These are phyloP conservation scores for Stropharia rugosoannulata DNA, from an alignment of 768 basidiomycete species.

Conservation along the genomic window DNA sequence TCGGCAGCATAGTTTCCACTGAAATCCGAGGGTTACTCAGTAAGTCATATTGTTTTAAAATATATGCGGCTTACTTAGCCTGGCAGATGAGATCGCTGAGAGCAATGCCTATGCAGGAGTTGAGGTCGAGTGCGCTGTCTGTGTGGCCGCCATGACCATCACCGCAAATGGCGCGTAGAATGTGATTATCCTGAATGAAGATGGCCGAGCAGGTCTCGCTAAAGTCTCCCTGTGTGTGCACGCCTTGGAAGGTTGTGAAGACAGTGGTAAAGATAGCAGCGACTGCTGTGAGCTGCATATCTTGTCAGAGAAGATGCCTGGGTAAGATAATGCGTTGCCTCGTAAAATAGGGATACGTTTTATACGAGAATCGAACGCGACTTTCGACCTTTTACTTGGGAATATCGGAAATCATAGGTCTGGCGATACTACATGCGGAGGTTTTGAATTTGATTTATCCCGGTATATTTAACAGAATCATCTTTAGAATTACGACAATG, in stretches of 20 bases:
- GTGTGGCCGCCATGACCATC: slow-evolving; percentile 3
- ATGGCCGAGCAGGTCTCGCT: neutral
- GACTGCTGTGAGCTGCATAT: neutral
- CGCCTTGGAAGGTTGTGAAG: neutral
- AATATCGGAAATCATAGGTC: no score
- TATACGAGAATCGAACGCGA: no score
- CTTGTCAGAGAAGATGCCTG: no score
- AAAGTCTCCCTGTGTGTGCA: neutral
- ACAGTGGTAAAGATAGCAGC: neutral
- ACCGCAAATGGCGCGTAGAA: neutral
- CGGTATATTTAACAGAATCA: neutral
- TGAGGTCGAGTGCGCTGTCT: slow-evolving; percentile 2
- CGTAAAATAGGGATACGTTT: no score
- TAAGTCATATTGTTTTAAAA: no score
- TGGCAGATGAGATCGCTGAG: slow-evolving; percentile 4
- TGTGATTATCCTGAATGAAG: slow-evolving; percentile 1
- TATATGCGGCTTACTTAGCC: neutral
- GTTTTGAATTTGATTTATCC: neutral
- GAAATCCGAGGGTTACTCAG: neutral
- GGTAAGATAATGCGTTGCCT: no score
- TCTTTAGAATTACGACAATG: no score
- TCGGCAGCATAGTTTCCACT: slow-evolving; percentile 8
- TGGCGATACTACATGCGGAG: no score
- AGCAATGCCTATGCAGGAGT: slow-evolving; percentile 9
- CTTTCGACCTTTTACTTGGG: no score